phyloP scores from a whole-genome alignment of 1,284 basidiomycete species.

The Cryptococcus hybrid region DNA sequence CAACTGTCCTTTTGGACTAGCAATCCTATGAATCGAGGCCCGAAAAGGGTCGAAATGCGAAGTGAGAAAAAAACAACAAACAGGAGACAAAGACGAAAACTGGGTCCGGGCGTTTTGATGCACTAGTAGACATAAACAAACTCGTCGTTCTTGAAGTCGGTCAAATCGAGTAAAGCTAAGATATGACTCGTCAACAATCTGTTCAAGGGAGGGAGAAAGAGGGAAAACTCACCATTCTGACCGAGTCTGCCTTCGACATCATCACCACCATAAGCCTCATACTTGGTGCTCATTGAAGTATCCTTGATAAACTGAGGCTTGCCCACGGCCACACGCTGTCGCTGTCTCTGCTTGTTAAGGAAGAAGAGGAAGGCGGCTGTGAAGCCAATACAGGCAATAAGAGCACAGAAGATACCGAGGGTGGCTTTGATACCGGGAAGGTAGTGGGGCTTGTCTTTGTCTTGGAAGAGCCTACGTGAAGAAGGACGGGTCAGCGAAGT shows the following conservation, averaged over 20 bases:
- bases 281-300: conserved; percentile 39
- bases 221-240: conserved; percentile 16
- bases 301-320: conserved; percentile 44
- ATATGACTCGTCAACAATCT: background rate
- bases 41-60: no score
- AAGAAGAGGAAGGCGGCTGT: conserved; percentile 33
- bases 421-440: conserved; percentile 40
- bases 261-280: conserved; percentile 28
- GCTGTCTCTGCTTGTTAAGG: conserved; percentile 42
- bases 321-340: conserved; percentile 43
- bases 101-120: no score
- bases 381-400: conserved; percentile 31
- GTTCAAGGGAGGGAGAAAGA: background rate
- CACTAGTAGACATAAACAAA: conserved; percentile 24
- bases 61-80: no score
- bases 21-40: no score
- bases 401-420: conserved; percentile 43
- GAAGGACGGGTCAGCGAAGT: no score
- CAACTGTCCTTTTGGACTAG: no score
- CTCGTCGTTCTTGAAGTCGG: conserved; percentile 44
- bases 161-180: conserved; percentile 26
- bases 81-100: no score
- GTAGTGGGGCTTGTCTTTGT: conserved; percentile 44
- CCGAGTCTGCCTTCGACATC: conserved; percentile 11
- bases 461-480: conserved; percentile 31